Conservation (phyloP, 116 monocot genomes). For the Zostera marina region DNA sequence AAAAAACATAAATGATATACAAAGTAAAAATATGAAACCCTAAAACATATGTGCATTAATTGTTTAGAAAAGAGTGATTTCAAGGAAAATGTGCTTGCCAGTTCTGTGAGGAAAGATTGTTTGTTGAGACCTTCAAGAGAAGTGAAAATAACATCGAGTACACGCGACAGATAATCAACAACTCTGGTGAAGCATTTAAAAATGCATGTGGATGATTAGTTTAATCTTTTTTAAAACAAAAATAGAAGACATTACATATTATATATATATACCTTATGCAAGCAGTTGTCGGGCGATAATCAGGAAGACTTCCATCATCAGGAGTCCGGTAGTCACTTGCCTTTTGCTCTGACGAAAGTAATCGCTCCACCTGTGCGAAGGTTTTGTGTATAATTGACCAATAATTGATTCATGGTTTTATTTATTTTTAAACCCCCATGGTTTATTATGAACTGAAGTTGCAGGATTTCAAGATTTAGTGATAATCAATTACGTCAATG, state of each 20-base stretch:
- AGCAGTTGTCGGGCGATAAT: constrained; percentile 94
- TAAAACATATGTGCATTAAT: too few species aligned
- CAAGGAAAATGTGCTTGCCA: constrained; percentile 23
- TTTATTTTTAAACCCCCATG: too few species aligned
- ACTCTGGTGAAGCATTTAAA: constrained; percentile 31
- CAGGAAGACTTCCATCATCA: constrained; percentile 93
- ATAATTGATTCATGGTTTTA: too few species aligned
- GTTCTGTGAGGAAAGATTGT: constrained; percentile 88
- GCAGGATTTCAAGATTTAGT: too few species aligned
- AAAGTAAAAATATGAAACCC: not conserved
- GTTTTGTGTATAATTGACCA: not conserved
- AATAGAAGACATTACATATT: not conserved
- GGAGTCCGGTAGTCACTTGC: constrained; percentile 71
- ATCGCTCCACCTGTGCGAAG: constrained; percentile 59
- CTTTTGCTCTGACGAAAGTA: constrained; percentile 88
- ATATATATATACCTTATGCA: constrained; percentile 46
- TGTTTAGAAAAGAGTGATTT: not conserved
- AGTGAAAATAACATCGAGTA: constrained; percentile 87
- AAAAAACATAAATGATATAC: not conserved
- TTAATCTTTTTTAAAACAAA: not conserved
- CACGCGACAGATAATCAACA: constrained; percentile 91
- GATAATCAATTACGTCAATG: too few species aligned
- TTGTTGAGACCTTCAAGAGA: constrained; percentile 97
- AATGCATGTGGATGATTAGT: not conserved
- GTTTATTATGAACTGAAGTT: too few species aligned